Evolutionary conservation across 2,329 filamentous ascomycete species (phyloP), one percentile per base, ranked within the genome.

Genomic region (Monosporascus sp.): DNA sequence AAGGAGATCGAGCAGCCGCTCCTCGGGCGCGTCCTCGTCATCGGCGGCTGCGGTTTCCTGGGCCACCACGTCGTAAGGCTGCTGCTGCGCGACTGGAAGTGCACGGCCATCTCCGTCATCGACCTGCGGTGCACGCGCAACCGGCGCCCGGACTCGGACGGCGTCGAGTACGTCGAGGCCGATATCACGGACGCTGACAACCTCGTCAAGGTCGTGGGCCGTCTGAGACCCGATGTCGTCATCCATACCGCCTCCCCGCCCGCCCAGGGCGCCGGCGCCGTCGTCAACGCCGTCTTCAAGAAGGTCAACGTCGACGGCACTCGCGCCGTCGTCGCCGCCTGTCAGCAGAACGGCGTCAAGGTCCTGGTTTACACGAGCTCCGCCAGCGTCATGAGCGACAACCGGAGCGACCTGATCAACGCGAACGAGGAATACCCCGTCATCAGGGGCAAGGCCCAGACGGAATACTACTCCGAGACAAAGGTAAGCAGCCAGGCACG

Each of bases 291-390:
- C 18, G 72, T 89, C 37, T 87, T 94, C 68, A 82, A 83, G 63
- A 86, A 85, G 68, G 88, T 97, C 67, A 99, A 97, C 69, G 86
- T 96, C 50, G 86, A 90, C 49, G 93, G 93, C 49, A 97, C 94
- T 15, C 78, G 78, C 59, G 85, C 87, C 59, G 81, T 97, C 48
- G 75, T 97, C 51, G 82, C 86, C 37, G 89, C 89, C 17, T 88
- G 88, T 62, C 80, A 81, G 65, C 76, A 81, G 60, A 80, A 81
- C 38, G 85, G 81, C 57, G 90, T 93, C 64, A 89, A 85, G 72
- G 89, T 82, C 0, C 84, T 97, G 58, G 89, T 97, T 47, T 96
- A 93, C 72, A 97, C 93, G 18, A 94, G 89, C 70, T 94, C 88
- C 51, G 88, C 89, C 50, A 95, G 90, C 55, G 87, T 96, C 56